Conservation (phyloP, 768 basidiomycete genomes). For the Psilocybe sp. region DNA sequence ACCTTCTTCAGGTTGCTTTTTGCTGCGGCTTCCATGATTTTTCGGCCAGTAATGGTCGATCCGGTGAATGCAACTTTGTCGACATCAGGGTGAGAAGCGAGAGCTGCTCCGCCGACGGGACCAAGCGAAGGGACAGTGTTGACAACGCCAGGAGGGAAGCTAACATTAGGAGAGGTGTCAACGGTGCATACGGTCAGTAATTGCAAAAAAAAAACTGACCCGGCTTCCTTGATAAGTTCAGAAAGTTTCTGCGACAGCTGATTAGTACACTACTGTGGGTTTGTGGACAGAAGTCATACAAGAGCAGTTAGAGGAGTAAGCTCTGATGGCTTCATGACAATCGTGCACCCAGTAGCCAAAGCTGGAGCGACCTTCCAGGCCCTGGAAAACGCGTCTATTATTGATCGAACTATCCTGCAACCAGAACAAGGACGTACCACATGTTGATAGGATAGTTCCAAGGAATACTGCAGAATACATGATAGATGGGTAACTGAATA, state of each 20-base stretch:
- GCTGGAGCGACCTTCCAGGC: slow-evolving; percentile 94
- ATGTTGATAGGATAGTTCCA: slow-evolving; percentile 93
- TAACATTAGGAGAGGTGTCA: slow-evolving; percentile 21
- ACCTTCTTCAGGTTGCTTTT: slow-evolving; percentile 94
- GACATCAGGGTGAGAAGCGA: slow-evolving; percentile 78
- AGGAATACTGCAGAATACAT: slow-evolving; percentile 56
- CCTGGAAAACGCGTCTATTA: slow-evolving; percentile 31
- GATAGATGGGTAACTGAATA: slow-evolving; percentile 4
- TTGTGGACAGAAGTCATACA: slow-evolving; percentile 34
- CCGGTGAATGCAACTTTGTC: slow-evolving; percentile 98
- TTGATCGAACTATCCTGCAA: not conserved
- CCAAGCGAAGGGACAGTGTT: slow-evolving; percentile 88
- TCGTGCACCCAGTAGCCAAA: slow-evolving; percentile 86
- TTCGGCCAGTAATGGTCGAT: slow-evolving; percentile 84
- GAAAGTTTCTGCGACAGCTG: slow-evolving; percentile 62
- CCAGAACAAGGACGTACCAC: slow-evolving; percentile 47
- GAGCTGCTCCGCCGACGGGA: slow-evolving; percentile 77
- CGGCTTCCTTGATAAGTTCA: slow-evolving; percentile 79
- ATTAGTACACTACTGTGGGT: not conserved
- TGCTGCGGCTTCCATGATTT: slow-evolving; percentile 89
- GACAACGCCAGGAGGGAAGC: slow-evolving; percentile 88
- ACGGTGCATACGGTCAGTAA: slow-evolving; percentile 6
- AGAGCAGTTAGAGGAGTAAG: slow-evolving; percentile 81
- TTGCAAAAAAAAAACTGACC: slow-evolving; percentile 41
- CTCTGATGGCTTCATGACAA: slow-evolving; percentile 95